phyloP scores from a whole-genome alignment of 2,329 filamentous ascomycete species.

The Calonectria leucothoes region DNA sequence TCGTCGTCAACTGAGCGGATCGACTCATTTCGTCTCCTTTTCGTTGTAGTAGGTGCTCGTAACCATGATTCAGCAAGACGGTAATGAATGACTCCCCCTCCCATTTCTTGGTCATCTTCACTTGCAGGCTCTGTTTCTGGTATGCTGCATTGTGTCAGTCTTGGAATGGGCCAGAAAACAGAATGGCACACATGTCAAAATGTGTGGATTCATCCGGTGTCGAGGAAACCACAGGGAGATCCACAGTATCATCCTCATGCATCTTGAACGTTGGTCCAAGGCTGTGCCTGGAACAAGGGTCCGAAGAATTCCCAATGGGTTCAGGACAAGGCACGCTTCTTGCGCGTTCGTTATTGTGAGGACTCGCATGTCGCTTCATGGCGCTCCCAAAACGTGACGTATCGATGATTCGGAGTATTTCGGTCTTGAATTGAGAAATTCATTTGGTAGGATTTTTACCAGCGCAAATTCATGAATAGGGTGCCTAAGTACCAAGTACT shows the following conservation, averaged over 20 bases:
- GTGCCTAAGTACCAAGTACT: too few relatives aligned
- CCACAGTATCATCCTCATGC: not conserved
- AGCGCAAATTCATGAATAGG: not conserved
- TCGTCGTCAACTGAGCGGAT: conserved; percentile 24
- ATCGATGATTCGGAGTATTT: not conserved
- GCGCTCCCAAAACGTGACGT: not conserved
- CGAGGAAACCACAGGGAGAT: not conserved
- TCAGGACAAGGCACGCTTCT: conserved; percentile 7
- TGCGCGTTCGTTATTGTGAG: not conserved
- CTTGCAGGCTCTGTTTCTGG: conserved; percentile 29
- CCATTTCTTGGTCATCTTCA: not conserved
- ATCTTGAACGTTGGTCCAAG: not conserved
- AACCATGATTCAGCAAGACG: not conserved
- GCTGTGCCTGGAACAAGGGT: not conserved
- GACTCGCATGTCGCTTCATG: not conserved
- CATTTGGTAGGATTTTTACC: not conserved
- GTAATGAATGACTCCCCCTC: too few relatives aligned
- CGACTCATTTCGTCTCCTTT: conserved; percentile 32
- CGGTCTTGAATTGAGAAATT: too few relatives aligned
- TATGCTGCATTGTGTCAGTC: conserved; percentile 25
- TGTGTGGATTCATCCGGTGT: conserved; percentile 29
- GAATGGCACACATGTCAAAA: conserved; percentile 29
- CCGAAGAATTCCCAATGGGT: not conserved
- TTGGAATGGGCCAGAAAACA: not conserved
- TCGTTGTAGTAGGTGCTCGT: not conserved